Percentiles rank a stretch among this genome's conserved stretches.
These are phyloP conservation scores for Cardamine resedifolia DNA, from an alignment of 345 rosid species.

Conservation along the genomic window DNA sequence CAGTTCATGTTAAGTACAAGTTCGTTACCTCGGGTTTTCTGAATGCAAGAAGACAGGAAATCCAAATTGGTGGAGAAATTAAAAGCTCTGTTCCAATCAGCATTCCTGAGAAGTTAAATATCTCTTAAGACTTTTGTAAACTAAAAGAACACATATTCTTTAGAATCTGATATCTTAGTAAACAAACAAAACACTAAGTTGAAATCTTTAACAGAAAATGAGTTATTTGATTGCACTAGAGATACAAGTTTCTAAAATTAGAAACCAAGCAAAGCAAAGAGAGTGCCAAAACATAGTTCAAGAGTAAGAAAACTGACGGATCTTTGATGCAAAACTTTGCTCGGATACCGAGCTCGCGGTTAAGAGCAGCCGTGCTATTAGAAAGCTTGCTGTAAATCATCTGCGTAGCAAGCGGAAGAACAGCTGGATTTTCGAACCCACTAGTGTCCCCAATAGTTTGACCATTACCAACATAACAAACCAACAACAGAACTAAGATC, in stretches of 20 bases:
- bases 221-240: background rate
- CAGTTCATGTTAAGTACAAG: background rate
- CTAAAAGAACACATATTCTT: background rate
- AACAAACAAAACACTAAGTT: slow-evolving; percentile 4
- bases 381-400: slow-evolving; percentile 48
- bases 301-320: slow-evolving; percentile 50
- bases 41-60: slow-evolving; percentile 66
- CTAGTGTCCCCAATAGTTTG: slow-evolving; percentile 51
- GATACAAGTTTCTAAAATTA: background rate
- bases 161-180: background rate
- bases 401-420: slow-evolving; percentile 50
- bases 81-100: slow-evolving; percentile 84
- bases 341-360: slow-evolving; percentile 45
- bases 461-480: slow-evolving; percentile 39
- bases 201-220: background rate
- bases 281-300: background rate
- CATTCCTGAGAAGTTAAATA: slow-evolving; percentile 56
- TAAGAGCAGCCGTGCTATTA: slow-evolving; percentile 56
- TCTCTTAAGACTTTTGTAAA: slow-evolving; percentile 9
- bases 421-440: slow-evolving; percentile 50
- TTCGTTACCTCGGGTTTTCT: slow-evolving; percentile 55
- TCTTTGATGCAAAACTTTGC: slow-evolving; percentile 74
- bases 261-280: background rate
- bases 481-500: slow-evolving; percentile 44
- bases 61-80: slow-evolving; percentile 71